phyloP scores from a whole-genome alignment of 2,329 filamentous ascomycete genomes.

The Fusarium sp. region DNA sequence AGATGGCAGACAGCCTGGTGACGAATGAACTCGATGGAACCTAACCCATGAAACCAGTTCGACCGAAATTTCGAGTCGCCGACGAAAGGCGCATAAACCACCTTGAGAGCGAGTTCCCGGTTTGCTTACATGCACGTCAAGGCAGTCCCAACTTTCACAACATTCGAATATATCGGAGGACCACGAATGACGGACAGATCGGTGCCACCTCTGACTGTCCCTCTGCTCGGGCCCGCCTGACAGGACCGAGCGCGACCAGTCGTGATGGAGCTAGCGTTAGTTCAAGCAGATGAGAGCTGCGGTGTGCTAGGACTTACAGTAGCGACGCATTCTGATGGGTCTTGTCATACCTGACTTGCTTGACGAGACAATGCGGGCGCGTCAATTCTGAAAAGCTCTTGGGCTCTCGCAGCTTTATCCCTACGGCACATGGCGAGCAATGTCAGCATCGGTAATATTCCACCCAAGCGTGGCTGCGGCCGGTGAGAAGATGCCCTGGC shows the following conservation, averaged over 20 bases:
- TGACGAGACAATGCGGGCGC: neutral
- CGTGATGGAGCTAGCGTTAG: slow-evolving; percentile 12
- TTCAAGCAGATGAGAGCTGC: neutral
- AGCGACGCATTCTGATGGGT: slow-evolving; percentile 17
- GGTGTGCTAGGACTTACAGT: slow-evolving; percentile 16
- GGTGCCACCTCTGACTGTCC: slow-evolving; percentile 9
- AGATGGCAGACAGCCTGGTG: neutral
- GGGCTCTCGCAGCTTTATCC: slow-evolving; percentile 4
- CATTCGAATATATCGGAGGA: slow-evolving; percentile 5
- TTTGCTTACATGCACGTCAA: neutral
- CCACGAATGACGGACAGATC: slow-evolving; percentile 5
- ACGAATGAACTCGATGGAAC: neutral
- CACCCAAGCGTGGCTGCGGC: slow-evolving; percentile 39
- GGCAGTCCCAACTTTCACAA: neutral
- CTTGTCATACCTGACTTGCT: slow-evolving; percentile 24
- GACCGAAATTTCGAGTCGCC: neutral
- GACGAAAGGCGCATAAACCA: neutral
- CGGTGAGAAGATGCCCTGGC: slow-evolving; percentile 39
- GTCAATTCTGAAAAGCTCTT: neutral
- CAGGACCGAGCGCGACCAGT: slow-evolving; percentile 23
- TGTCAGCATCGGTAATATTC: slow-evolving; percentile 39
- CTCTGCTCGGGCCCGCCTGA: slow-evolving; percentile 7
- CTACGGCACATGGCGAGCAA: slow-evolving; percentile 9
- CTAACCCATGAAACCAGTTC: neutral
- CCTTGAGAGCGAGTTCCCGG: neutral